Conservation (phyloP, 305 asterid genomes). For the Salvia sclarea region DNA sequence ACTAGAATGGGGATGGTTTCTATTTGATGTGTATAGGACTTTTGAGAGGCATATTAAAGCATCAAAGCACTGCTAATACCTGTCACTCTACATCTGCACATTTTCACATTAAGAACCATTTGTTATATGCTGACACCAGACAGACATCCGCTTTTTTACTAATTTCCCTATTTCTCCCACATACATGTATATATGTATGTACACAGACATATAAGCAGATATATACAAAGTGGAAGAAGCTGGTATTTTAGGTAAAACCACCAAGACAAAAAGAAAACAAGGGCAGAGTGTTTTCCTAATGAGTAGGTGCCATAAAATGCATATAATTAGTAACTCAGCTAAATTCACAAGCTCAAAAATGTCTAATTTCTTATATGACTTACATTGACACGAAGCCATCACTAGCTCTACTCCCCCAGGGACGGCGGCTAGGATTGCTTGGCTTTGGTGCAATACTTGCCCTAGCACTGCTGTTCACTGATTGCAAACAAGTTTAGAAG, state of each 20-base stretch:
- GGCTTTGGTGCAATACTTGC: constrained; percentile 53
- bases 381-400: constrained; percentile 59
- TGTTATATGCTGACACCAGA: constrained; percentile 2
- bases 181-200: background rate
- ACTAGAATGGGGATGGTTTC: no score
- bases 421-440: constrained; percentile 47
- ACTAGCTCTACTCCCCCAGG: constrained; percentile 56
- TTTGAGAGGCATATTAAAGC: constrained; percentile 5
- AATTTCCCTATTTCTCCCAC: background rate
- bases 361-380: constrained; percentile 33
- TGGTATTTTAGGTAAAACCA: constrained; percentile 10
- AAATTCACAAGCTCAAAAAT: constrained; percentile 14
- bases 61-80: background rate
- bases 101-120: constrained; percentile 1
- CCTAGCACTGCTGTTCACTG: constrained; percentile 61
- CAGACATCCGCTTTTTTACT: constrained; percentile 6
- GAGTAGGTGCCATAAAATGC: constrained; percentile 11
- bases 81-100: background rate
- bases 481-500: constrained; percentile 32
- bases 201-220: background rate
- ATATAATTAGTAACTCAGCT: background rate
- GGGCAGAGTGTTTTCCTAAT: background rate
- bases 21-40: background rate
- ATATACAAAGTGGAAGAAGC: constrained; percentile 3
- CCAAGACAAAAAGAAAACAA: background rate